Base-by-base conservation (phyloP, 805 yeast genomes). In the Barnettozyma botsteinii region DNA sequence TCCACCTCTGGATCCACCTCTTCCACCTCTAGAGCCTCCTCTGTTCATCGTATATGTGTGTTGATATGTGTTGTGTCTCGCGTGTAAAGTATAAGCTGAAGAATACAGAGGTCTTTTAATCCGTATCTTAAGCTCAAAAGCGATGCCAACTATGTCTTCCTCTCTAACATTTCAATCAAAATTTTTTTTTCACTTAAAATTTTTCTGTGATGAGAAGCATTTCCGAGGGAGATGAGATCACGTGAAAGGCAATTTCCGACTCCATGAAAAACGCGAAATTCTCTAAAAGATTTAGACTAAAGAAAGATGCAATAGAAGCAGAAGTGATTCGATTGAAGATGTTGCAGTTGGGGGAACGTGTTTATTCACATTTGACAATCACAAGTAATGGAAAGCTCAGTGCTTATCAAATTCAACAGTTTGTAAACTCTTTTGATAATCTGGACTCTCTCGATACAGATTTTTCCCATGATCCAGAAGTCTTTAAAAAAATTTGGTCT, bases 1-100 rank as follows among this genome's bases (percentile, higher is more conserved):
- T 12, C 45, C 45, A 46, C 85, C 81, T 55, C 79, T 59, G 59
- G 67, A 72, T 38, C 81, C 81, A 40, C 83, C 82, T 65, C 81
- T 33, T n/a, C 42, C 31, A 46, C 85, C 81, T 56, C 79, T 59
- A 59, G 68, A 73, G 37, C 81, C 81, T 40, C 83, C 66, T 58
- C 70, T 62, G 52, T 59, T 66, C 72, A 67, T 67, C 33, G 28
- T 42, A 35, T 26, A 24, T 25, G 25, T 33, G 21, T 25, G 19
- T 15, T 14, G 12, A 22, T 7, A 15, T 28, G 25, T 35, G 38
- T 21, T 20, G 13, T n/a, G 13, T 5, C 22, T 13, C 29, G 30
- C 20, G 23, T 17, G 23, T 5, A 17, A 12, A 14, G 20, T 6
- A n/a, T 9, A 20, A 31, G 27, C 14, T 27, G 8, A 14, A 8